Percentiles rank a stretch among this genome's conserved stretches.
These are phyloP conservation scores for Scenedesmus sp. DNA, from an alignment of 163 green algal species.

Conservation along the genomic window DNA sequence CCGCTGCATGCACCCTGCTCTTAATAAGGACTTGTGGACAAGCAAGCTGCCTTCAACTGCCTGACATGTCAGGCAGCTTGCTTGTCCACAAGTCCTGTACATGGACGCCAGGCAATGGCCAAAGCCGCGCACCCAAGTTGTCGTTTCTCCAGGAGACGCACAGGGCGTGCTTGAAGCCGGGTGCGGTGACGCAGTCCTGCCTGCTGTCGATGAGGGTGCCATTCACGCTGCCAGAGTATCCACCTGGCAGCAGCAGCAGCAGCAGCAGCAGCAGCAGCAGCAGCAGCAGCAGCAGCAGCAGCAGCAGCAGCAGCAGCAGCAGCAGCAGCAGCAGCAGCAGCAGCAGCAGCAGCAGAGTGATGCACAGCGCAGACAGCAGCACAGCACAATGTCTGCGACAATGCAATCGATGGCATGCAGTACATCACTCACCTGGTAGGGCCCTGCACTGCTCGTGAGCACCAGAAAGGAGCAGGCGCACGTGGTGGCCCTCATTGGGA, in stretches of 20 bases:
- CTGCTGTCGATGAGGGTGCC: constrained; percentile 36
- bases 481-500: too few species aligned
- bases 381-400: too few species aligned
- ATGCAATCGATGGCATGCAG: background rate
- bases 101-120: too few species aligned
- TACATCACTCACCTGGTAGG: too few species aligned
- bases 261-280: background rate
- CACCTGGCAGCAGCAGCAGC: constrained; percentile 6
- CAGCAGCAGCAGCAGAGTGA: too few species aligned
- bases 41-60: too few species aligned
- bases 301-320: background rate
- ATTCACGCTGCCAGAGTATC: constrained; percentile 21
- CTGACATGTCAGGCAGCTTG: too few species aligned
- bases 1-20: too few species aligned
- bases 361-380: too few species aligned
- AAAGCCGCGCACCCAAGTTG: constrained; percentile 28
- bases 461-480: background rate
- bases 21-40: too few species aligned
- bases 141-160: constrained; percentile 41
- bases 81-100: too few species aligned
- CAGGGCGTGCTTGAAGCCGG: constrained; percentile 19
- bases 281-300: too few species aligned
- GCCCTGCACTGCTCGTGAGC: background rate
- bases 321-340: background rate
- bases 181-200: constrained; percentile 10